Evolutionary conservation across 2,329 filamentous ascomycete species (phyloP), one percentile per base, ranked within the genome.

Genomic region (Apiospora marii): DNA sequence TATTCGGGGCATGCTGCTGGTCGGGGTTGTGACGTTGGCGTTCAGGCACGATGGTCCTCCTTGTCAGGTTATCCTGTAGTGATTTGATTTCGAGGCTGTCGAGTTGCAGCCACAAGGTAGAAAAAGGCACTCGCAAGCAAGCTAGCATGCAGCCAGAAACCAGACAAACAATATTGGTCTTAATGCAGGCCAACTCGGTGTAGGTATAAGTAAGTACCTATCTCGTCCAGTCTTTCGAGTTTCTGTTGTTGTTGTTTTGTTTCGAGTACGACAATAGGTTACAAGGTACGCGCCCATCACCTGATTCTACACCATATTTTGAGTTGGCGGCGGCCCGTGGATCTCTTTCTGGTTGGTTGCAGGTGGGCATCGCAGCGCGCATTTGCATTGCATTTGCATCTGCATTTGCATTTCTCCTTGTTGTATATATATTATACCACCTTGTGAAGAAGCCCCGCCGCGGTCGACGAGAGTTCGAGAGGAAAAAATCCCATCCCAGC

Each of bases 1-100:
- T 64, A 41, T 64, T 64, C n/a, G 34, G 58, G 58, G 53, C 8
- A 37, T 34, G 19, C 30, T 41, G 58, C 58, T 41, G 22, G 58
- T 41, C 22, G 37, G 58, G 58, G 58, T 64, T 64, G 58, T 41
- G 34, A 64, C 58, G 58, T 64, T 64, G 58, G 34, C 58, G 58
- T 64, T 64, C 58, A 64, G 58, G 34, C 58, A 64, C 34, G 58
- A 41, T 41, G 22, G 7, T 64, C 37, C 51, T 58, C 58, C 34
- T 22, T 37, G 22, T 12, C 58, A 12, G 30, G 53, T 34, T 37
- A 8, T 61, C 19, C 8, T 10, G 10, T 30, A 41, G 37, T 41
- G 30, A 3, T 61, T 61, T 37, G 53, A 2, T 41, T 41, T 41
- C 41, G 58, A 64, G 58, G 58, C 58, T 41, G 58, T 41, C 34